These are phyloP conservation scores for Paecilomyces variotii DNA, from an alignment of 2,329 filamentous ascomycete species.

Conservation along the genomic window DNA sequence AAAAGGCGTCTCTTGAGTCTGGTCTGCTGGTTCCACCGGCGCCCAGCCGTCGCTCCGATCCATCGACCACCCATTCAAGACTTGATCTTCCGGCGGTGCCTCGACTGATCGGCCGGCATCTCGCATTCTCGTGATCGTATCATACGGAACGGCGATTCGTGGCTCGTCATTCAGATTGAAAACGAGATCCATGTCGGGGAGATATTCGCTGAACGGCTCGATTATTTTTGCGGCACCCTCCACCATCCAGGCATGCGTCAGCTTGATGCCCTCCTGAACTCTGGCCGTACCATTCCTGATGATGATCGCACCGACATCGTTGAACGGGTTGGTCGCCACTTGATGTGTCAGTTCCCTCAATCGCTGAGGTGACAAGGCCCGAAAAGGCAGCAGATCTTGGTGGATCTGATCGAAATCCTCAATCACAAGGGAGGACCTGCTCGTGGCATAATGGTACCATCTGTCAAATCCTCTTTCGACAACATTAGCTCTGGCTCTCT, in stretches of 20 bases:
- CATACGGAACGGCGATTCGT: conserved; percentile 48
- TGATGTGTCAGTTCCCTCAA: conserved; percentile 47
- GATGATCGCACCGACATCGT: conserved; percentile 48
- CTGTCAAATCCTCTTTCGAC: conserved; percentile 44
- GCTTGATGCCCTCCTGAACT: conserved; percentile 44
- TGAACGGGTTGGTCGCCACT: conserved; percentile 46
- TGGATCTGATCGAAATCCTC: conserved; percentile 56
- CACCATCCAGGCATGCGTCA: conserved; percentile 53
- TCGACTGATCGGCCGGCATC: conserved; percentile 15
- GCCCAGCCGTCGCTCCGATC: conserved; percentile 31
- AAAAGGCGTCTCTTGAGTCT: conserved; percentile 28
- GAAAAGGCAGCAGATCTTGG: conserved; percentile 49
- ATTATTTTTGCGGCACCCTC: conserved; percentile 48
- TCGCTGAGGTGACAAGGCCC: conserved; percentile 42
- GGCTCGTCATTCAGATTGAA: conserved; percentile 57
- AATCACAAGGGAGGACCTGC: conserved; percentile 45
- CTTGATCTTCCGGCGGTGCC: conserved; percentile 11
- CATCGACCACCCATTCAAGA: conserved; percentile 27
- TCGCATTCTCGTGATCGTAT: conserved; percentile 31
- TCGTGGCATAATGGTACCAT: conserved; percentile 52
- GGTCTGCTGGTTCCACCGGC: conserved; percentile 26
- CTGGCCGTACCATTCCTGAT: conserved; percentile 47
- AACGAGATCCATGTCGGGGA: conserved; percentile 57
- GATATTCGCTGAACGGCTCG: conserved; percentile 42
- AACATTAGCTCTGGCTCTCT: conserved; percentile 4